Evolutionary conservation across 2,329 filamentous ascomycete species (phyloP).

Genomic region (Aspergillus viridinutans): DNA sequence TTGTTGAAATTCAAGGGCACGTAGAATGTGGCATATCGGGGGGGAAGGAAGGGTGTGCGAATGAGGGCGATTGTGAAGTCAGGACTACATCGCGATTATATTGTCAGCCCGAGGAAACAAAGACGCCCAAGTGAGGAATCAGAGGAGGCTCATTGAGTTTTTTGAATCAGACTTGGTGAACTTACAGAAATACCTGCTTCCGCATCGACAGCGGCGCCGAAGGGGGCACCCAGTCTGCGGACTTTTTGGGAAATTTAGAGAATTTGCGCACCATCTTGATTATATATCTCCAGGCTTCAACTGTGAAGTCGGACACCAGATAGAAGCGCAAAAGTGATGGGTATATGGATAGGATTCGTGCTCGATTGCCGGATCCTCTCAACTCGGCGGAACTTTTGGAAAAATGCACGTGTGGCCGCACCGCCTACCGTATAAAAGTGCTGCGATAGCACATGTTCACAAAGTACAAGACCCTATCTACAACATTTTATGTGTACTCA

Average conservation of each 20-base stretch:
- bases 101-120: not conserved
- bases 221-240: slow-evolving; percentile 20
- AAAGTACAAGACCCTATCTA: not conserved
- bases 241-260: slow-evolving; percentile 24
- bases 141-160: not conserved
- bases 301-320: not conserved
- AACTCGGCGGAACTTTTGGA: slow-evolving; percentile 26
- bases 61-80: slow-evolving; percentile 76
- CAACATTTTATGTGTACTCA: not conserved
- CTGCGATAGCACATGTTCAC: not conserved
- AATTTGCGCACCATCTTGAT: slow-evolving; percentile 29
- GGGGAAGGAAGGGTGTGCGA: slow-evolving; percentile 65
- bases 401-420: slow-evolving; percentile 35
- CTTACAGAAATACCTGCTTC: slow-evolving; percentile 57
- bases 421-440: slow-evolving; percentile 24
- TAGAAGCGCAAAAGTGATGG: not conserved
- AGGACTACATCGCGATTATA: slow-evolving; percentile 54
- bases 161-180: slow-evolving; percentile 4
- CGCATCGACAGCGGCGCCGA: slow-evolving; percentile 24
- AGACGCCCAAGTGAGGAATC: not conserved
- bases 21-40: slow-evolving; percentile 81
- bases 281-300: not conserved
- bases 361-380: not conserved
- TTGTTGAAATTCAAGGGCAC: slow-evolving; percentile 93
- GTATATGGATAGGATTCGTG: not conserved